Evolutionary conservation across 495 filamentous ascomycete species (phyloP).

Genomic region (Delitschia confertaspora): DNA sequence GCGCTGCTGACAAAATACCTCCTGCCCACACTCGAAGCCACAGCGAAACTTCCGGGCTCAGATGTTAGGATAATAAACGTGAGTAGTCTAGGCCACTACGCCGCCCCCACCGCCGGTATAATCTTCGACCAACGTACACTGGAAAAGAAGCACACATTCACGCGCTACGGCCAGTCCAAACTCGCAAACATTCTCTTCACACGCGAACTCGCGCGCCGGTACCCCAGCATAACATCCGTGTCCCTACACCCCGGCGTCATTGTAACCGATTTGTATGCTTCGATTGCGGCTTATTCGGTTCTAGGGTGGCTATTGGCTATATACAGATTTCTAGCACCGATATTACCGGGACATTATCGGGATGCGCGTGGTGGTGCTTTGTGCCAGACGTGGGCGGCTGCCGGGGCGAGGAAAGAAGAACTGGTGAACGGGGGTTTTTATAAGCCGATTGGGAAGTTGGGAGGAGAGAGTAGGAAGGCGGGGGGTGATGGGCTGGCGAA

Average conservation of each 20-base stretch:
- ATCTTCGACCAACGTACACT: constrained; percentile 20
- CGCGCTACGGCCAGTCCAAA: constrained; percentile 26
- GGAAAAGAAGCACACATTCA: constrained; percentile 40
- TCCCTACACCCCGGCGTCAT: constrained; percentile 43
- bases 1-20: constrained; percentile 26
- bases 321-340: constrained; percentile 39
- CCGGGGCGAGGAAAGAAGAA: constrained; percentile 39
- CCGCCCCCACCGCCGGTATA: constrained; percentile 16
- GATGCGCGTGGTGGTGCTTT: constrained; percentile 41
- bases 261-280: constrained; percentile 36
- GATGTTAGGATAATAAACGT: constrained; percentile 30
- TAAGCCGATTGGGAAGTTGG: constrained; percentile 49
- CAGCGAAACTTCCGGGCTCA: constrained; percentile 16
- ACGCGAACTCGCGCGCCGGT: constrained; percentile 12
- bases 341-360: constrained; percentile 51
- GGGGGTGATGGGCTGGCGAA: constrained; percentile 47
- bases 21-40: constrained; percentile 16
- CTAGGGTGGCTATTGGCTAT: constrained; percentile 44
- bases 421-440: constrained; percentile 49
- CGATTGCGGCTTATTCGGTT: constrained; percentile 45
- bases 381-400: constrained; percentile 50
- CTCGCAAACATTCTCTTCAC: constrained; percentile 28
- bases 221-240: constrained; percentile 37
- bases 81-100: constrained; percentile 15
- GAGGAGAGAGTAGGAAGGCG: constrained; percentile 43